Percentiles rank a stretch among this genome's conserved stretches.
Conservation (phyloP, 23 red algal species). For the Agarophyton chilense region DNA sequence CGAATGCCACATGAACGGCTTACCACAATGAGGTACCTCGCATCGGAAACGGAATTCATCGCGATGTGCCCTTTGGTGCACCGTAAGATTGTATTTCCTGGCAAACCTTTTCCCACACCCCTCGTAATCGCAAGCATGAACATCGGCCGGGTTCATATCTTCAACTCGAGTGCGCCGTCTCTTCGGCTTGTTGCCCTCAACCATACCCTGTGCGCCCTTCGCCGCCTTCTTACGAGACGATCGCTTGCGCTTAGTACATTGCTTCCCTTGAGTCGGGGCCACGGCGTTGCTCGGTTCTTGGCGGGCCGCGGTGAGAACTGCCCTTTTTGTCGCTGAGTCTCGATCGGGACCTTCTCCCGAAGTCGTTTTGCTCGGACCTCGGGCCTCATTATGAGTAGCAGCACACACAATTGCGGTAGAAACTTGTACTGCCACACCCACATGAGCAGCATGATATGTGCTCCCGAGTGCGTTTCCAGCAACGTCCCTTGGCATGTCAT, state of each 20-base stretch:
- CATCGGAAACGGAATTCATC: constrained; percentile 73
- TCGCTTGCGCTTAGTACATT: not conserved
- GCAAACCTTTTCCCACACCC: constrained; percentile 70
- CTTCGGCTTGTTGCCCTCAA: not conserved
- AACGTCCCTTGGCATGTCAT: no score
- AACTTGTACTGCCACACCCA: no score
- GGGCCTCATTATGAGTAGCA: no score
- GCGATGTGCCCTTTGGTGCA: constrained; percentile 66
- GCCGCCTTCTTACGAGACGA: not conserved
- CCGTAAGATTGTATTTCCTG: constrained; percentile 76
- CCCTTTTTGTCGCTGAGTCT: no score
- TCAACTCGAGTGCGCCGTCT: constrained; percentile 35
- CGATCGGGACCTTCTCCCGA: no score
- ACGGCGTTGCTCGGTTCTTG: no score
- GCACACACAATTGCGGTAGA: no score
- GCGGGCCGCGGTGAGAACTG: no score
- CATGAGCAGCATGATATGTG: no score
- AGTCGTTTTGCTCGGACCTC: no score
- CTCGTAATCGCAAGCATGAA: constrained; percentile 24
- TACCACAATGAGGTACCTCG: constrained; percentile 23
- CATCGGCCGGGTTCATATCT: constrained; percentile 38
- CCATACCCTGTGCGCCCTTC: not conserved
- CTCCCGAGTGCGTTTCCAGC: no score
- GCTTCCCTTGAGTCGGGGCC: no score
- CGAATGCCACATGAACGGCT: constrained; percentile 74